A percentile compares a stretch with the other conserved stretches of the same genome.
Evolutionary conservation across 2,329 filamentous ascomycete species (phyloP).

Genomic region (Aureobasidium melanogenum): DNA sequence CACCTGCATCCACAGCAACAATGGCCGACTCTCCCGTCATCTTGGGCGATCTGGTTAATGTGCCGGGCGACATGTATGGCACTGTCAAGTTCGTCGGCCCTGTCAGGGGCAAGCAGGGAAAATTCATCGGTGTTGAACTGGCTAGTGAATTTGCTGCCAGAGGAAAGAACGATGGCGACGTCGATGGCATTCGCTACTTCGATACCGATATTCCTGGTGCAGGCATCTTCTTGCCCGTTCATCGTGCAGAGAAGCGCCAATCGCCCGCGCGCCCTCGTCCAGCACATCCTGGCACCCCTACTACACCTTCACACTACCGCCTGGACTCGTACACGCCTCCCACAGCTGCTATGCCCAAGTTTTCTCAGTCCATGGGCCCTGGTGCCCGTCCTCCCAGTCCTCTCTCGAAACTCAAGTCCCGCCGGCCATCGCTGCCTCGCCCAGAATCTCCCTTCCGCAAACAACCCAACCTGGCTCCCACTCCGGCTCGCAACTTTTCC

Average conservation of each 20-base stretch:
- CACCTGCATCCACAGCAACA: slow-evolving; percentile 16
- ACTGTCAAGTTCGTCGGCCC: slow-evolving; percentile 80
- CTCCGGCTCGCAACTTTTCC: slow-evolving; percentile 49
- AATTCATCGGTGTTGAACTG: slow-evolving; percentile 88
- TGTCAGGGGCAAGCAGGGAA: slow-evolving; percentile 81
- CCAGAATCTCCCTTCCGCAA: slow-evolving; percentile 78
- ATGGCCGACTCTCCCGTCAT: slow-evolving; percentile 49
- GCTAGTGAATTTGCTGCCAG: slow-evolving; percentile 67
- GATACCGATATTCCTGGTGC: slow-evolving; percentile 66
- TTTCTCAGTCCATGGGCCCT: slow-evolving; percentile 81
- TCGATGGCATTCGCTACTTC: slow-evolving; percentile 78
- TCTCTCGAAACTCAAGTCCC: slow-evolving; percentile 56
- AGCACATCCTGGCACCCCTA: slow-evolving; percentile 58
- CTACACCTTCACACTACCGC: slow-evolving; percentile 51
- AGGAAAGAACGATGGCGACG: slow-evolving; percentile 94
- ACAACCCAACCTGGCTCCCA: slow-evolving; percentile 44
- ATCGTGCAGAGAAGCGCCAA: slow-evolving; percentile 65
- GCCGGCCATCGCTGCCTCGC: slow-evolving; percentile 66
- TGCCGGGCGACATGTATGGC: slow-evolving; percentile 87
- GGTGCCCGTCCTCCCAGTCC: slow-evolving; percentile 61
- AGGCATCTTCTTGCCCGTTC: slow-evolving; percentile 86
- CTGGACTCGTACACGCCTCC: slow-evolving; percentile 45
- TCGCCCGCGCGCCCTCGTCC: slow-evolving; percentile 45
- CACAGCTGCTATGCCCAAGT: slow-evolving; percentile 57
- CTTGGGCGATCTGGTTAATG: slow-evolving; percentile 78